Conservation (phyloP, 106 monocot genomes). For the Phalaenopsis aphrodite region DNA sequence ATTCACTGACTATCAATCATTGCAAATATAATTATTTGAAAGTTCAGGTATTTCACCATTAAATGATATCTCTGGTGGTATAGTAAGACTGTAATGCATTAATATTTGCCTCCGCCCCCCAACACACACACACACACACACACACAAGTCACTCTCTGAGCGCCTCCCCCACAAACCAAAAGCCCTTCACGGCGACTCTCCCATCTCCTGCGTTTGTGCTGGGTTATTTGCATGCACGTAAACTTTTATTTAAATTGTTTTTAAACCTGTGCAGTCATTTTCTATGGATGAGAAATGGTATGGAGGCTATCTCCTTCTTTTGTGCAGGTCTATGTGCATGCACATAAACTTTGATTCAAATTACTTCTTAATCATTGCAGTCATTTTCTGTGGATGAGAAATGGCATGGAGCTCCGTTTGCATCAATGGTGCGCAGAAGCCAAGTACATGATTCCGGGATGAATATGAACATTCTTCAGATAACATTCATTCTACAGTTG, state of each 20-base stretch:
- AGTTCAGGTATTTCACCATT: constrained; percentile 43
- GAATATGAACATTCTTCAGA: constrained; percentile 43
- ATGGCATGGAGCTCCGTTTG: constrained; percentile 88
- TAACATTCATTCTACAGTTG: constrained; percentile 32
- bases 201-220: too few relatives aligned
- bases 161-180: too few relatives aligned
- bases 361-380: constrained; percentile 25
- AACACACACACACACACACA: background rate
- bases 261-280: constrained; percentile 41
- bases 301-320: constrained; percentile 19
- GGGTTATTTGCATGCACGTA: background rate
- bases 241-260: background rate
- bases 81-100: constrained; percentile 4
- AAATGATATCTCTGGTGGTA: background rate
- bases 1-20: constrained; percentile 40
- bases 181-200: too few relatives aligned
- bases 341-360: background rate
- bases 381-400: constrained; percentile 72
- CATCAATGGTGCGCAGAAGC: constrained; percentile 69
- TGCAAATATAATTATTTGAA: constrained; percentile 31
- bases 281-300: constrained; percentile 85
- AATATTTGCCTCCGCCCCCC: background rate
- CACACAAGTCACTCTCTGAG: background rate
- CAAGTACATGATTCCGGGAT: constrained; percentile 33
- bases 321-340: background rate